Percentiles rank a stretch among this genome's conserved stretches.
phyloP scores from a whole-genome alignment of 2,329 filamentous ascomycete species.

The Fragosphaeria purpurea region DNA sequence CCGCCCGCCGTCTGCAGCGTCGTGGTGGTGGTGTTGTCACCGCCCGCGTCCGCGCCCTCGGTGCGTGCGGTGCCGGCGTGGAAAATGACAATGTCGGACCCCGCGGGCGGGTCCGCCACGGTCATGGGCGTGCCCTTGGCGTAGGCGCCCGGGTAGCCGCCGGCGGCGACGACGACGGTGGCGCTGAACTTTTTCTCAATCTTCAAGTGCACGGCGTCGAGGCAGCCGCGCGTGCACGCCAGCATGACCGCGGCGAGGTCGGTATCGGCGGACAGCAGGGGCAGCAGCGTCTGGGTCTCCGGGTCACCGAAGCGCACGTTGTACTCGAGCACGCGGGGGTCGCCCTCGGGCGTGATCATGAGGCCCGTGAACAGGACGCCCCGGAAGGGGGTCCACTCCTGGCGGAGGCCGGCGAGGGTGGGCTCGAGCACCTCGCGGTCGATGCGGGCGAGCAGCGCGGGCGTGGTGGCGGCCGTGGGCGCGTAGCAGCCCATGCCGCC shows the following conservation, averaged over 20 bases:
- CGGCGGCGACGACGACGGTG: slow-evolving; percentile 88
- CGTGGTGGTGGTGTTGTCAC: slow-evolving; percentile 21
- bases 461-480: slow-evolving; percentile 69
- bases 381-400: slow-evolving; percentile 63
- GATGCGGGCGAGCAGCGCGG: slow-evolving; percentile 65
- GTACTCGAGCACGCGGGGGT: slow-evolving; percentile 76
- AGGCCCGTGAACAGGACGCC: slow-evolving; percentile 82
- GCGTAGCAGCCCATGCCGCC: slow-evolving; percentile 98
- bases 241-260: slow-evolving; percentile 85
- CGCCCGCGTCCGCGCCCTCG: slow-evolving; percentile 27
- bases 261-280: slow-evolving; percentile 64
- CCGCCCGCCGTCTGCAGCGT: slow-evolving; percentile 72
- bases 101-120: slow-evolving; percentile 34
- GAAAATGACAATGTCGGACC: slow-evolving; percentile 64
- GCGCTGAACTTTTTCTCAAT: slow-evolving; percentile 64
- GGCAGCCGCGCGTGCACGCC: slow-evolving; percentile 66
- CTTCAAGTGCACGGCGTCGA: slow-evolving; percentile 59
- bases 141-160: slow-evolving; percentile 82
- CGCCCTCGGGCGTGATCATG: slow-evolving; percentile 73
- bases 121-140: slow-evolving; percentile 60
- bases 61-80: slow-evolving; percentile 76
- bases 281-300: slow-evolving; percentile 78
- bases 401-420: slow-evolving; percentile 78
- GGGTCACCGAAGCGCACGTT: slow-evolving; percentile 90
- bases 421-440: slow-evolving; percentile 78